Evolutionary conservation across 768 basidiomycete genomes (phyloP).

Genomic region (Lactarius indigo): DNA sequence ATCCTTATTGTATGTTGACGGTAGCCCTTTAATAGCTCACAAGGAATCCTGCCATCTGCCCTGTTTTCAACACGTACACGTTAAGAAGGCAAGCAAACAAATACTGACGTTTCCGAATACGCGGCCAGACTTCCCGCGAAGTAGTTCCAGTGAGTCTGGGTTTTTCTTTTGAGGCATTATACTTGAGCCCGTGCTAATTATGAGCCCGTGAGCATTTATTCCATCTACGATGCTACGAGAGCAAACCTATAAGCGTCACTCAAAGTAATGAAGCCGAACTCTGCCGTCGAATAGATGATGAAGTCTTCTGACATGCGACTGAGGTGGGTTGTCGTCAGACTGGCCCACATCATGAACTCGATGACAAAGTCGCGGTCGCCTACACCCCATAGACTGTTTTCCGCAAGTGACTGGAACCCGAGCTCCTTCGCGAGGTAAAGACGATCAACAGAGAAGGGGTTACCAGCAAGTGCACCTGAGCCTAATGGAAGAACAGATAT

Average conservation of each 20-base stretch:
- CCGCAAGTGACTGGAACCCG: slow-evolving; percentile 81
- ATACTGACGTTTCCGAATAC: slow-evolving; percentile 81
- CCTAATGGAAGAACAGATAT: slow-evolving; percentile 93
- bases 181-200: slow-evolving; percentile 86
- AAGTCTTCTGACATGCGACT: slow-evolving; percentile 95
- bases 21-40: slow-evolving; percentile 95
- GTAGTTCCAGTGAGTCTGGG: slow-evolving; percentile 91
- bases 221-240: background rate
- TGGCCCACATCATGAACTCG: slow-evolving; percentile 97
- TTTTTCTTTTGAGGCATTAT: slow-evolving; percentile 99
- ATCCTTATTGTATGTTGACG: slow-evolving; percentile 99
- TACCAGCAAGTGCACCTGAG: slow-evolving; percentile 92
- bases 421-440: slow-evolving; percentile 90
- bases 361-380: slow-evolving; percentile 96
- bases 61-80: slow-evolving; percentile 2
- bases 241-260: slow-evolving; percentile 94
- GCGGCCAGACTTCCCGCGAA: slow-evolving; percentile 93
- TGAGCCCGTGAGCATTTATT: background rate
- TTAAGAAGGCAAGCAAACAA: background rate
- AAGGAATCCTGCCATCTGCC: slow-evolving; percentile 92
- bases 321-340: slow-evolving; percentile 88
- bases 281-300: slow-evolving; percentile 93
- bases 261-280: slow-evolving; percentile 94
- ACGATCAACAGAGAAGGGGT: slow-evolving; percentile 91
- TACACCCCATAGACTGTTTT: slow-evolving; percentile 97